Conservation (phyloP, 1,139 yeast species). For the Scheffersomyces parashehatae region DNA sequence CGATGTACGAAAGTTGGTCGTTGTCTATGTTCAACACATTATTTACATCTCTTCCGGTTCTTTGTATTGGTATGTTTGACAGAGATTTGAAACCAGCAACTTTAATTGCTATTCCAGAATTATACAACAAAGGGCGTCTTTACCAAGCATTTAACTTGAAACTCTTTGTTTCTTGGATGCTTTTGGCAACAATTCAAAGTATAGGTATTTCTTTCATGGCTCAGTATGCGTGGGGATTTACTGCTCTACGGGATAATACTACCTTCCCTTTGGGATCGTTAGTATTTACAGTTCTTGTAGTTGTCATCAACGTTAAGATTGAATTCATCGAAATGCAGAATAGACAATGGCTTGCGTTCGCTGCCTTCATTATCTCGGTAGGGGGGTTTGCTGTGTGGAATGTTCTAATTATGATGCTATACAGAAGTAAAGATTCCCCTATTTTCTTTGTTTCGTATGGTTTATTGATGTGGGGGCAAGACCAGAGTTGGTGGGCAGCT, state of each 20-base stretch:
- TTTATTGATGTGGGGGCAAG: conserved; percentile 72
- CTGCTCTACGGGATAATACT: conserved; percentile 68
- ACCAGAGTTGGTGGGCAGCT: conserved; percentile 83
- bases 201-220: conserved; percentile 68
- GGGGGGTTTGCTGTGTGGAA: conserved; percentile 92
- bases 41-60: conserved; percentile 88
- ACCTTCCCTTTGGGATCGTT: conserved; percentile 81
- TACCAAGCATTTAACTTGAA: conserved; percentile 73
- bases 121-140: conserved; percentile 75
- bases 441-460: conserved; percentile 78
- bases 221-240: conserved; percentile 67
- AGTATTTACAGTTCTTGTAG: conserved; percentile 68
- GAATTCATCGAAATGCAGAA: conserved; percentile 84
- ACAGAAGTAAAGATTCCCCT: conserved; percentile 55
- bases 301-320: conserved; percentile 74
- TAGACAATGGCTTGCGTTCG: conserved; percentile 69
- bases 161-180: conserved; percentile 77
- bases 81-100: conserved; percentile 89
- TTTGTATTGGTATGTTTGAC: conserved; percentile 94
- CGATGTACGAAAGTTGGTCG: conserved; percentile 94
- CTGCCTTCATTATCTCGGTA: conserved; percentile 70
- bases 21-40: conserved; percentile 94
- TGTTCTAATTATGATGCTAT: conserved; percentile 68
- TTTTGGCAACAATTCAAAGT: conserved; percentile 73
- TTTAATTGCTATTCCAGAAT: conserved; percentile 85